Percentiles rank a stretch among this genome's conserved stretches.
These are phyloP conservation scores for Leucaena leucocephala DNA, from an alignment of 306 rosid species.

Conservation along the genomic window DNA sequence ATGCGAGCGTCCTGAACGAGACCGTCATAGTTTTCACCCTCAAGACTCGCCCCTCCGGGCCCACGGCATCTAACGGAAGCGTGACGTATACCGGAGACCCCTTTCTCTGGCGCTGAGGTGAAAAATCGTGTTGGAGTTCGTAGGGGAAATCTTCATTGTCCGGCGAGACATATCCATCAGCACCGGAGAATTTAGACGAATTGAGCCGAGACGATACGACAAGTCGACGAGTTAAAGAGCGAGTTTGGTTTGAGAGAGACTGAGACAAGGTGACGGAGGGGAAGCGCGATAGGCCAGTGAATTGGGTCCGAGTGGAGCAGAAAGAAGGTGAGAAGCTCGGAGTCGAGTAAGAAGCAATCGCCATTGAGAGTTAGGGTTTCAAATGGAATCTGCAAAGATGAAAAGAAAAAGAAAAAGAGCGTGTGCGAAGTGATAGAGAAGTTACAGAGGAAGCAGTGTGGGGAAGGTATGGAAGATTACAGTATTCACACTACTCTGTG, in stretches of 20 bases:
- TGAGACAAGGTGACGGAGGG: constrained; percentile 46
- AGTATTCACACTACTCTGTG: constrained; percentile 2
- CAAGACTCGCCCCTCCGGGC: constrained; percentile 38
- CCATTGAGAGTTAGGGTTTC: constrained; percentile 58
- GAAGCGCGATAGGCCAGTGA: constrained; percentile 42
- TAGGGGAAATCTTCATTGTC: constrained; percentile 63
- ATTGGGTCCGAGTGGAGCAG: constrained; percentile 43
- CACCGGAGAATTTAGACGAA: constrained; percentile 59
- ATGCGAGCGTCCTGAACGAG: constrained; percentile 66
- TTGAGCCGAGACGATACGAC: constrained; percentile 56
- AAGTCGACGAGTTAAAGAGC: constrained; percentile 37
- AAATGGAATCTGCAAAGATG: background rate
- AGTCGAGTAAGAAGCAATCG: constrained; percentile 63
- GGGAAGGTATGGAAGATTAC: background rate
- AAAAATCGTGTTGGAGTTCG: constrained; percentile 67
- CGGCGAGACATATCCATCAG: constrained; percentile 64
- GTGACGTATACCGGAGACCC: constrained; percentile 77
- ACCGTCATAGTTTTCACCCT: constrained; percentile 53
- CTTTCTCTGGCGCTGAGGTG: constrained; percentile 52
- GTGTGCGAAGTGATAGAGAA: background rate
- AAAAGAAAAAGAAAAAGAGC: background rate
- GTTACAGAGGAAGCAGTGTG: constrained; percentile 1
- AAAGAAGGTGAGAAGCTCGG: constrained; percentile 64
- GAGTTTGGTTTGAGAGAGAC: constrained; percentile 41
- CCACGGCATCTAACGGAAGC: constrained; percentile 61